phyloP scores from a whole-genome alignment of 2,329 filamentous ascomycete species.

The Claviceps pusilla region DNA sequence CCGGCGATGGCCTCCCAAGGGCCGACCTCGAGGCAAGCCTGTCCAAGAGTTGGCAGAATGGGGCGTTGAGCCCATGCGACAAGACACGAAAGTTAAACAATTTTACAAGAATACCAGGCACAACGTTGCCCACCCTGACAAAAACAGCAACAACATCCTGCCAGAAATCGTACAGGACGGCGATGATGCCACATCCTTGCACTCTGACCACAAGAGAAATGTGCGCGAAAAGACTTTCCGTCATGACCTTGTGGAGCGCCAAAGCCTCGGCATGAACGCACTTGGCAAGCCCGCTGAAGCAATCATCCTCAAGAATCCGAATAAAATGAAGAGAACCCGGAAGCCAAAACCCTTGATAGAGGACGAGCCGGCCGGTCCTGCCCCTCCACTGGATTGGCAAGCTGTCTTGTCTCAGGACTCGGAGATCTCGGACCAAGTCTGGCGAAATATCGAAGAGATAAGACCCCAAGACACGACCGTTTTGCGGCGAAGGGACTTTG shows the following conservation, averaged over 20 bases:
- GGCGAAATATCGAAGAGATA: conserved; percentile 33
- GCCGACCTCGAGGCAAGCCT: not conserved
- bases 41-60: conserved; percentile 5
- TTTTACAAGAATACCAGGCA: not conserved
- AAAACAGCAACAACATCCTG: not conserved
- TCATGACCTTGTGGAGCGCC: conserved; percentile 15
- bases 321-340: conserved; percentile 12
- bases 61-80: conserved; percentile 3
- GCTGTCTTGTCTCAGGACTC: conserved; percentile 14
- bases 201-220: not conserved
- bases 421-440: conserved; percentile 19
- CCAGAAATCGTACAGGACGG: not conserved
- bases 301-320: conserved; percentile 30
- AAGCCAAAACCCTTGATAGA: conserved; percentile 9
- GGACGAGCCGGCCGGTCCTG: conserved; percentile 6
- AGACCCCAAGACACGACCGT: conserved; percentile 25
- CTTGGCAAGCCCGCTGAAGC: conserved; percentile 26
- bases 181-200: not conserved
- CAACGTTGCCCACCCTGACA: not conserved
- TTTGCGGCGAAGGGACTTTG: conserved; percentile 26
- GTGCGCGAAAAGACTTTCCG: conserved; percentile 5
- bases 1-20: not conserved
- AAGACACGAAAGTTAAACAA: not conserved
- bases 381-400: conserved; percentile 17
- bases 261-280: conserved; percentile 17